phyloP scores from a whole-genome alignment of 306 rosid genomes.

The Casuarina glauca region DNA sequence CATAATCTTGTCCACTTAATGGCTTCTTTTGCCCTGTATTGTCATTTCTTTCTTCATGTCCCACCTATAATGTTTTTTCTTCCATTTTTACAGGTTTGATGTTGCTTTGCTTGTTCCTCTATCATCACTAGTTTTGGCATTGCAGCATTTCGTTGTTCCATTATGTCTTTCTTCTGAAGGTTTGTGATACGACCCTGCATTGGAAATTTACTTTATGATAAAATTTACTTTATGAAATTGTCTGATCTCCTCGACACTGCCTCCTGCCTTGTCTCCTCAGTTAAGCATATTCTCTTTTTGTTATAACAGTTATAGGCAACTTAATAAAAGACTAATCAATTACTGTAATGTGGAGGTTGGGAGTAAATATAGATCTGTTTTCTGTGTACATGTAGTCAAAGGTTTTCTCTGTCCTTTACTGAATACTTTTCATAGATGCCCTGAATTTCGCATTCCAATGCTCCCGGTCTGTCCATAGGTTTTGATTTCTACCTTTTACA shows the following conservation, averaged over 20 bases:
- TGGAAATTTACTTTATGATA: neutral
- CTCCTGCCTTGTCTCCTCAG: neutral
- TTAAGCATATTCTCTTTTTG: neutral
- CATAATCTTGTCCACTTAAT: constrained; percentile 6
- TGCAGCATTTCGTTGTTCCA: constrained; percentile 76
- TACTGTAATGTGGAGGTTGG: neutral
- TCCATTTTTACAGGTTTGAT: constrained; percentile 66
- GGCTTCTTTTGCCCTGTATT: neutral
- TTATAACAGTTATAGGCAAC: neutral
- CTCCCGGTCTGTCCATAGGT: constrained; percentile 4
- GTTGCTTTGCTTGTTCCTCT: constrained; percentile 71
- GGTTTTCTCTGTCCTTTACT: neutral
- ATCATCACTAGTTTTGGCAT: constrained; percentile 79
- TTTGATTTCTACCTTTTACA: constrained; percentile 17
- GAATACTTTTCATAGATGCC: neutral
- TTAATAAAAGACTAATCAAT: neutral
- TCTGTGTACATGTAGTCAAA: neutral
- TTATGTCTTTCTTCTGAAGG: constrained; percentile 48
- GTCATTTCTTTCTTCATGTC: constrained; percentile 8
- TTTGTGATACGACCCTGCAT: constrained; percentile 27
- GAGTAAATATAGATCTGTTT: neutral
- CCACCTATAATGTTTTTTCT: constrained; percentile 1
- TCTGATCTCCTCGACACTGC: neutral
- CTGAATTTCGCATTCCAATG: neutral
- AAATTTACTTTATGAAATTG: neutral